phyloP scores from a whole-genome alignment of 2,329 filamentous ascomycete genomes.

The Phialemoniopsis sp. region DNA sequence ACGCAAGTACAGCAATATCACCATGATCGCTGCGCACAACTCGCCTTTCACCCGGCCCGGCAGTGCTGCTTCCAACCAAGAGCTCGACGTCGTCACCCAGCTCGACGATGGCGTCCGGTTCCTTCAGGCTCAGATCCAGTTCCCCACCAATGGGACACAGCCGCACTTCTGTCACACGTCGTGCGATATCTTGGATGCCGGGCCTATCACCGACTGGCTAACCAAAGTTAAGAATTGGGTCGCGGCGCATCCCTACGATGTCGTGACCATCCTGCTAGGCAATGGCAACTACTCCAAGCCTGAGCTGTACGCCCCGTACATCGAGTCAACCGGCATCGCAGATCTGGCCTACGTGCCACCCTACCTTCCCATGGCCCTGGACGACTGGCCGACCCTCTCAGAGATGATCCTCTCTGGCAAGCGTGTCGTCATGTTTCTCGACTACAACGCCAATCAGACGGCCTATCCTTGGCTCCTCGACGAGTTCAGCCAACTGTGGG shows the following conservation, averaged over 20 bases:
- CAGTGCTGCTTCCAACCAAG: slow-evolving; percentile 75
- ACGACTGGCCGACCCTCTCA: slow-evolving; percentile 80
- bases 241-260: slow-evolving; percentile 72
- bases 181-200: slow-evolving; percentile 77
- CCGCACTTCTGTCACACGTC: slow-evolving; percentile 81
- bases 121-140: slow-evolving; percentile 61
- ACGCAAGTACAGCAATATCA: slow-evolving; percentile 78
- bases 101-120: slow-evolving; percentile 72
- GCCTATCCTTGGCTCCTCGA: slow-evolving; percentile 80
- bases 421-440: slow-evolving; percentile 76
- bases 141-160: slow-evolving; percentile 39
- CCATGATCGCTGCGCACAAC: slow-evolving; percentile 75
- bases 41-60: slow-evolving; percentile 69
- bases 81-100: slow-evolving; percentile 62
- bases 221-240: slow-evolving; percentile 69
- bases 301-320: slow-evolving; percentile 61
- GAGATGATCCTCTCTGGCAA: slow-evolving; percentile 69
- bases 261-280: slow-evolving; percentile 80
- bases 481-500: slow-evolving; percentile 85
- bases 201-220: slow-evolving; percentile 73
- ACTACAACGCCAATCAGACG: slow-evolving; percentile 78
- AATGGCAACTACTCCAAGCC: slow-evolving; percentile 72
- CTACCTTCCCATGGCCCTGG: slow-evolving; percentile 63
- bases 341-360: slow-evolving; percentile 72
- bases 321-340: slow-evolving; percentile 67